These are phyloP conservation scores for Colletotrichum liaoningense DNA, from an alignment of 2,329 filamentous ascomycete species.

Conservation along the genomic window DNA sequence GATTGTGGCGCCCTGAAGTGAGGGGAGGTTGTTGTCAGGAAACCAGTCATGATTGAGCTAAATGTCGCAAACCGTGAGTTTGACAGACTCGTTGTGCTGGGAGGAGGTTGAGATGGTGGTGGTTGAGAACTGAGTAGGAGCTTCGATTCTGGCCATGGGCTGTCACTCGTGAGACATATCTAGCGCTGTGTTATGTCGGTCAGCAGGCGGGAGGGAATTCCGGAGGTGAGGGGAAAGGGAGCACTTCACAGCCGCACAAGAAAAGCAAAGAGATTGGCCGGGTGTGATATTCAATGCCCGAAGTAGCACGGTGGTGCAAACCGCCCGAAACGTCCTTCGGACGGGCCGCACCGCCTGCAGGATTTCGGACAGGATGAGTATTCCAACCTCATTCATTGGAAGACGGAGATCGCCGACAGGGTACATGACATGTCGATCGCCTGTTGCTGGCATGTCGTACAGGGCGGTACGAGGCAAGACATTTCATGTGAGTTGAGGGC, in stretches of 20 bases:
- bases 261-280: not conserved
- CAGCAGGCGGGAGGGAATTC: not conserved
- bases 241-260: not conserved
- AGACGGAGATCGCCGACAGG: not conserved
- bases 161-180: not conserved
- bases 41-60: not conserved
- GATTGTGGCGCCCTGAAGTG: not conserved
- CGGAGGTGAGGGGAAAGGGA: not conserved
- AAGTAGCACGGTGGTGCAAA: not conserved
- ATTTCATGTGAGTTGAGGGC: constrained; percentile 5
- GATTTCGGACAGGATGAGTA: not conserved
- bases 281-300: not conserved
- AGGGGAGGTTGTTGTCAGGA: not conserved
- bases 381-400: not conserved
- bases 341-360: constrained; percentile 22
- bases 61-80: not conserved
- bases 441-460: not conserved
- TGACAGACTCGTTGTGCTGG: not conserved
- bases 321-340: not conserved
- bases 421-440: not conserved
- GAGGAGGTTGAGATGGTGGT: not conserved
- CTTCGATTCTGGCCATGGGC: not conserved
- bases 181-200: not conserved
- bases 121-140: not conserved
- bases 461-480: not conserved